Conservation (phyloP, 2,329 filamentous ascomycete genomes). For the Fusarium hainanense region DNA sequence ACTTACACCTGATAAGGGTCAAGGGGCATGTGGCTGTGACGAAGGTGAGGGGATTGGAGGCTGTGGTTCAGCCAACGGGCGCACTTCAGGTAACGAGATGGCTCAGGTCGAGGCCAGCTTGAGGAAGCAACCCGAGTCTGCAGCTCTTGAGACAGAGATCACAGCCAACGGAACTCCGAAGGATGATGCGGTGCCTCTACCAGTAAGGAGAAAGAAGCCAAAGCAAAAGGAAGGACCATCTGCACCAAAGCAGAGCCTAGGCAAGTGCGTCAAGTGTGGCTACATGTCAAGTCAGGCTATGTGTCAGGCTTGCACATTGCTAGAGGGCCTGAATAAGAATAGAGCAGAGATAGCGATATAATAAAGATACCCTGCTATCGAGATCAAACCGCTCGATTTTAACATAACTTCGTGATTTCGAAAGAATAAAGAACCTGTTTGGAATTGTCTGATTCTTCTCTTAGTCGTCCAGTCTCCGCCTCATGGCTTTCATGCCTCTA, state of each 20-base stretch:
- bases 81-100: conserved; percentile 79
- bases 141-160: conserved; percentile 50
- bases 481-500: conserved; percentile 7
- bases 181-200: conserved; percentile 50
- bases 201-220: conserved; percentile 47
- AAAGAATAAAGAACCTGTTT: conserved; percentile 1
- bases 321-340: conserved; percentile 91
- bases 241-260: conserved; percentile 75
- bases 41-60: conserved; percentile 65
- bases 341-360: conserved; percentile 68
- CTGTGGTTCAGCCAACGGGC: conserved; percentile 74
- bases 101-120: conserved; percentile 76
- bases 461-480: conserved; percentile 10
- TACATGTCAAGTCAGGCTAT: conserved; percentile 95
- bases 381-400: not conserved
- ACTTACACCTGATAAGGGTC: conserved; percentile 61
- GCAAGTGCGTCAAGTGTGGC: conserved; percentile 86
- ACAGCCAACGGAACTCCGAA: conserved; percentile 40
- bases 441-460: conserved; percentile 29
- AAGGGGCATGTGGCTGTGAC: conserved; percentile 52
- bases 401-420: not conserved
- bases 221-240: conserved; percentile 44
- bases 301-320: conserved; percentile 91
- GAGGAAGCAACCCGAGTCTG: conserved; percentile 33
- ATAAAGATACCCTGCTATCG: conserved; percentile 26